phyloP scores from a whole-genome alignment of 2,329 filamentous ascomycete species.

The Raffaelea deltoideospora region DNA sequence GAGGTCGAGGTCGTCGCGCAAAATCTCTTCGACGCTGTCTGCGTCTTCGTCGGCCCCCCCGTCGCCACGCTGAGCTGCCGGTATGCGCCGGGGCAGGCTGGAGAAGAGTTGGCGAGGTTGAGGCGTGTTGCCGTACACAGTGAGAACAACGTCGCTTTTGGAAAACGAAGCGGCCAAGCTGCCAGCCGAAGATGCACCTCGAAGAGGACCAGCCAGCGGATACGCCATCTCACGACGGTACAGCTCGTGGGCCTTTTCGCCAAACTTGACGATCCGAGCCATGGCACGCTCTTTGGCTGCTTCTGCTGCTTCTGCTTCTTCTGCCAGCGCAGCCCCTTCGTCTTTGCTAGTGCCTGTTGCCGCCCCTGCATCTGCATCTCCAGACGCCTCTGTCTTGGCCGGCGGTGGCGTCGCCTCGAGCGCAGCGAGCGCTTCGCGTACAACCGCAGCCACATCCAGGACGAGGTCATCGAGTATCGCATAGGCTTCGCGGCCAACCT shows the following conservation, averaged over 20 bases:
- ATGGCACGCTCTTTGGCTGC: slow-evolving; percentile 20
- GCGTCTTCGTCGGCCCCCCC: slow-evolving; percentile 7
- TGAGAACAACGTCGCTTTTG: slow-evolving; percentile 42
- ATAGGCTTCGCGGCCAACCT: slow-evolving; percentile 35
- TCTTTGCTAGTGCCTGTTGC: not conserved
- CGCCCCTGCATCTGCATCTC: not conserved
- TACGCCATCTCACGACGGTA: slow-evolving; percentile 45
- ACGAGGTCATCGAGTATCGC: slow-evolving; percentile 51
- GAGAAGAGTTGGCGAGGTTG: slow-evolving; percentile 72
- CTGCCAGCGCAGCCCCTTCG: no score
- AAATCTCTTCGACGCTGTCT: slow-evolving; percentile 41
- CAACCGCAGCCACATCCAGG: slow-evolving; percentile 28
- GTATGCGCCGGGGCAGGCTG: slow-evolving; percentile 49
- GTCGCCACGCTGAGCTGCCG: slow-evolving; percentile 7
- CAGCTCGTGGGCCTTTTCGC: slow-evolving; percentile 45
- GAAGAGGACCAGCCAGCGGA: slow-evolving; percentile 21
- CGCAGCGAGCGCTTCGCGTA: slow-evolving; percentile 26
- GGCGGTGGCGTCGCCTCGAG: slow-evolving; percentile 24
- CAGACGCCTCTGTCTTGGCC: slow-evolving; percentile 8
- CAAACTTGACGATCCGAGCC: slow-evolving; percentile 38
- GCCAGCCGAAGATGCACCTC: no score
- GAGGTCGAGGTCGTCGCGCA: slow-evolving; percentile 8
- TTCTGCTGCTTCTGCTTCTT: not conserved
- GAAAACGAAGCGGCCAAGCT: no score
- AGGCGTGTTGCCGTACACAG: slow-evolving; percentile 60